Base-by-base conservation (phyloP, 345 rosid genomes). In the Brassica incana region DNA sequence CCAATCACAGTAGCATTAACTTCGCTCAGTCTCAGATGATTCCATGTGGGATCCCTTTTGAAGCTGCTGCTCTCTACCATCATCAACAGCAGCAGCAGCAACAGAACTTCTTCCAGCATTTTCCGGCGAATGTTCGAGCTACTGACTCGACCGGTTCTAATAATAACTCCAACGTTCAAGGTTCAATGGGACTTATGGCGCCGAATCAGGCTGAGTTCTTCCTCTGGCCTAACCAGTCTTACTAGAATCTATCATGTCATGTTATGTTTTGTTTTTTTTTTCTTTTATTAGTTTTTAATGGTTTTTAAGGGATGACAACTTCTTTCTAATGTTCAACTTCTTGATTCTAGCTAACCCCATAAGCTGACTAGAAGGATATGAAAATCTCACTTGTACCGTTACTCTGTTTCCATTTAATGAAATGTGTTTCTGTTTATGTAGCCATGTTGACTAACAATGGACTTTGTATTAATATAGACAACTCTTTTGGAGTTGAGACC, bases 201-300 rank as follows among this genome's bases (percentile, higher is more conserved):
- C 85, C 89, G 0, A 94, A 88, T 73, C 82, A 88, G 18, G 85
- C 91, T n/a, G 93, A 90, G 88, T 90, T 89, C 69, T 88, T 86
- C 81, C 60, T 88, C 18, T 90, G 94, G 94, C 93, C 97, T 66
- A 87, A 89, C 75, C 98, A 88, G 83, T 83, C 94, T 10, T 62
- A 77, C 77, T 48, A 72, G 59, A 73, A 76, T 35, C 69, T 58
- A 40, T 65, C 81, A 71, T n/a, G n/a, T n/a, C n/a, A n/a, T 78
- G 14, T 61, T 27, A n/a, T 64, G 8, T 33, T 16, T 27, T 3
- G 25, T 23, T 33, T 71, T 72, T 36, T 8, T 18, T 18, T n/a
- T 40, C 27, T n/a, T 15, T 27, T n/a, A n/a, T 61, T 45, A 29
- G 69, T 69, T 54, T 33, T 70, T 52, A n/a, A 63, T 62, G 76